Percentiles rank a stretch among this genome's conserved stretches.
Evolutionary conservation across 345 rosid genomes (phyloP).

Genomic region (Bruguiera parviflora): DNA sequence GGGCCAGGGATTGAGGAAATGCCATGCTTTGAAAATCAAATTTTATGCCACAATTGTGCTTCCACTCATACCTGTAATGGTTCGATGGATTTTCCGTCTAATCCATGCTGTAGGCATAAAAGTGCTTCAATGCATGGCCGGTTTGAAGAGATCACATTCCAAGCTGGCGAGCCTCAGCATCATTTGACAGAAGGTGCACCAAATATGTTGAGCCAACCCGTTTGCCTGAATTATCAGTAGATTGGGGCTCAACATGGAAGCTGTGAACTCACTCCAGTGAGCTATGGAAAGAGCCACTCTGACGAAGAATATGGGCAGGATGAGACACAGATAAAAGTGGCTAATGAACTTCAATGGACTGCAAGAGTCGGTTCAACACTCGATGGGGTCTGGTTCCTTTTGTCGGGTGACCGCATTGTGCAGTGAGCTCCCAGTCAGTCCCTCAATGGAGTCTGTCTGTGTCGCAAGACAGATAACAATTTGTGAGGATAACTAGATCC

Average conservation of each 20-base stretch:
- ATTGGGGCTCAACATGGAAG: constrained; percentile 74
- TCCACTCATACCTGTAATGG: constrained; percentile 71
- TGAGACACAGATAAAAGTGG: constrained; percentile 22
- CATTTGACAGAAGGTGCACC: constrained; percentile 33
- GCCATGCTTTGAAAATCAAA: constrained; percentile 48
- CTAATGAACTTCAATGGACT: constrained; percentile 17
- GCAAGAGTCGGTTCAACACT: constrained; percentile 26
- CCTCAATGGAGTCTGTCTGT: too few relatives aligned
- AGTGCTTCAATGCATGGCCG: constrained; percentile 81
- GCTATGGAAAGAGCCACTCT: constrained; percentile 47
- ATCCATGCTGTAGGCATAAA: constrained; percentile 47
- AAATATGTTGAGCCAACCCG: constrained; percentile 24
- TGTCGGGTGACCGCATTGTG: constrained; percentile 25
- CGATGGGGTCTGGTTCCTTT: constrained; percentile 36
- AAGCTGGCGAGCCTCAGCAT: constrained; percentile 44
- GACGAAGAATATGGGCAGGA: constrained; percentile 52
- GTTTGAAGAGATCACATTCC: constrained; percentile 75
- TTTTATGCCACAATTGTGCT: constrained; percentile 56
- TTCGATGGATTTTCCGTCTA: constrained; percentile 49
- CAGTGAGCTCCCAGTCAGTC: constrained; percentile 30
- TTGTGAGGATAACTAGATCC: too few relatives aligned
- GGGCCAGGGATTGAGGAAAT: constrained; percentile 69
- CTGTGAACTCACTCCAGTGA: constrained; percentile 60
- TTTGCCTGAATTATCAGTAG: constrained; percentile 38
- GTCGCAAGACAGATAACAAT: too few relatives aligned